Base-by-base conservation (phyloP, 257 asterid genomes). In the Fraxinus cuspidata region DNA sequence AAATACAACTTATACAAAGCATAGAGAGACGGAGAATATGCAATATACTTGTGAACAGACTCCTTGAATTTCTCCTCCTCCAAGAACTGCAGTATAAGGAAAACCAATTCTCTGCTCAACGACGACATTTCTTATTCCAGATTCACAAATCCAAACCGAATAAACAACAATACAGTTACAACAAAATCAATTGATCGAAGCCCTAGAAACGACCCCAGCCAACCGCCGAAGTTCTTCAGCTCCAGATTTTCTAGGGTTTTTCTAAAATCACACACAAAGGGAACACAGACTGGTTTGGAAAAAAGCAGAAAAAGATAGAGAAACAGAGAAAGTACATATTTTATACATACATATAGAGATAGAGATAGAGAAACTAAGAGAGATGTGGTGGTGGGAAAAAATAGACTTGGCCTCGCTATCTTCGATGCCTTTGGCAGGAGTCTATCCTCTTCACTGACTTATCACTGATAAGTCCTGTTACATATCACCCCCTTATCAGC, bases 21-120 rank as follows among this genome's bases (percentile, higher is more conserved):
- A 31, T 18, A 0, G 68, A 58, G 58, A 12, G 51, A 19, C 0
- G 10, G 25, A 58, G 3, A n/a, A n/a, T n/a, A n/a, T n/a, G n/a
- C n/a, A n/a, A n/a, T n/a, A n/a, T 79, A 85, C 91, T 71, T 87
- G 84, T 87, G 91, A 73, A 87, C 91, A 10, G 87, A 85, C 72
- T 85, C 91, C 85, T 87, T 87, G 74, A 87, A 87, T 78, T 87
- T 87, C 76, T 87, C 91, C 84, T 87, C 91, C 73, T 87, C 91
- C n/a, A 87, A 87, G 56, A 87, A 87, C 77, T 87, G 91, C 38
- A 87, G 89, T 83, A 87, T 87, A 71, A 87, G 88, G 71, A 87
- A 87, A 49, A 87, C 91, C 85, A 87, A 83, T 84, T 87, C 91
- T 74, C 91, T 85, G 83, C 91, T 87, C 81, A 87, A 80, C 40